phyloP scores from a whole-genome alignment of 2,329 filamentous ascomycete genomes.

The Rutstroemia sydowiana region DNA sequence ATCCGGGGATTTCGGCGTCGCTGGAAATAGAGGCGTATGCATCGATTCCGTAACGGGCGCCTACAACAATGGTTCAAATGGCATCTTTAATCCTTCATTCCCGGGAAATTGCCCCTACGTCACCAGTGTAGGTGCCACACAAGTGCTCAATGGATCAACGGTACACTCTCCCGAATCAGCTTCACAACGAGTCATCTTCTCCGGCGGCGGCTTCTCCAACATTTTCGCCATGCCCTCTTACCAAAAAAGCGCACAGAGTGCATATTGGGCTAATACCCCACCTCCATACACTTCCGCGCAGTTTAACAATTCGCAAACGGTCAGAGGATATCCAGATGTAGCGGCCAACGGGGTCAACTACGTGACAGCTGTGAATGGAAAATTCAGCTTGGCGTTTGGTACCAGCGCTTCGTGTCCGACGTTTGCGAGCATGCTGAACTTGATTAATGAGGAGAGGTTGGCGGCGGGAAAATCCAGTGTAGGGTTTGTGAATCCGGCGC shows the following conservation, averaged over 20 bases:
- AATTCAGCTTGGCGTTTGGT: slow-evolving; percentile 38
- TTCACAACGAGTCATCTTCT: slow-evolving; percentile 58
- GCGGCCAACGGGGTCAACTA: slow-evolving; percentile 36
- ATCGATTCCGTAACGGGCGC: slow-evolving; percentile 20
- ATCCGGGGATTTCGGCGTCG: slow-evolving; percentile 17
- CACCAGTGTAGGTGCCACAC: slow-evolving; percentile 57
- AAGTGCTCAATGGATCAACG: slow-evolving; percentile 32
- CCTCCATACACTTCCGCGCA: slow-evolving; percentile 27
- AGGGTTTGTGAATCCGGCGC: slow-evolving; percentile 32
- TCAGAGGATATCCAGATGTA: slow-evolving; percentile 27
- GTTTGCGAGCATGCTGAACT: slow-evolving; percentile 45
- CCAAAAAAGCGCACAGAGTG: not conserved
- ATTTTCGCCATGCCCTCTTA: slow-evolving; percentile 22
- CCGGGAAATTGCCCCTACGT: slow-evolving; percentile 61
- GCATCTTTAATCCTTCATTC: slow-evolving; percentile 43
- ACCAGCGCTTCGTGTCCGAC: slow-evolving; percentile 45
- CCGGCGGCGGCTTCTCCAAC: slow-evolving; percentile 26
- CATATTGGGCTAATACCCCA: slow-evolving; percentile 10
- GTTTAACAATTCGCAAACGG: slow-evolving; percentile 38
- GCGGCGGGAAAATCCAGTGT: slow-evolving; percentile 29
- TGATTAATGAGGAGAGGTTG: slow-evolving; percentile 32
- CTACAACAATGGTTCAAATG: slow-evolving; percentile 13
- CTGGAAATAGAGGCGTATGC: slow-evolving; percentile 30
- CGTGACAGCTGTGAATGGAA: slow-evolving; percentile 37
- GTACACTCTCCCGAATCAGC: slow-evolving; percentile 34